phyloP scores from a whole-genome alignment of 495 filamentous ascomycete genomes.

The Lindgomyces ingoldianus region DNA sequence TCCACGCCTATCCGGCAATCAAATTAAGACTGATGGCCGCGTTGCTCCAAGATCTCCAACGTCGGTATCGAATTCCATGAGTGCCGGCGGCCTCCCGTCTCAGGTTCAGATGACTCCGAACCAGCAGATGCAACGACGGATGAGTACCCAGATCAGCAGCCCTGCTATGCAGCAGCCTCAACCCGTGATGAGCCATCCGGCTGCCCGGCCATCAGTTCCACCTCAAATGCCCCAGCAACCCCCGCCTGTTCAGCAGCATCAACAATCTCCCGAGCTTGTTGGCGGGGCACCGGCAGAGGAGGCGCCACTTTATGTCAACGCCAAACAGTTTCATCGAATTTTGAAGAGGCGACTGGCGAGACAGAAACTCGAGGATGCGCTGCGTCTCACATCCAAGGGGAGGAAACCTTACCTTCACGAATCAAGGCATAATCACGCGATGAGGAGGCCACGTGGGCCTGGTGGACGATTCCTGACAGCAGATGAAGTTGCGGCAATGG shows the following conservation, averaged over 20 bases:
- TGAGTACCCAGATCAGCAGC: constrained; percentile 63
- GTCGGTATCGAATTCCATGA: constrained; percentile 53
- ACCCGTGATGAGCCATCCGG: constrained; percentile 58
- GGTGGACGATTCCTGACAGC: constrained; percentile 95
- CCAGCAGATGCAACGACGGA: constrained; percentile 51
- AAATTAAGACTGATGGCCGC: constrained; percentile 59
- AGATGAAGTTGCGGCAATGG: constrained; percentile 94
- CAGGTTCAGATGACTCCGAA: constrained; percentile 42
- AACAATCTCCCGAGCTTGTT: constrained; percentile 80
- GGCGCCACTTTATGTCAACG: constrained; percentile 95
- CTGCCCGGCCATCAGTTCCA: constrained; percentile 35
- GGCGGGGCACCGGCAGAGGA: constrained; percentile 74
- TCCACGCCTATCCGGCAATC: constrained; percentile 55
- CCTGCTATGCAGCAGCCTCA: constrained; percentile 60
- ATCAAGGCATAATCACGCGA: constrained; percentile 98
- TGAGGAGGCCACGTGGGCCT: constrained; percentile 93
- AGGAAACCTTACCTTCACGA: constrained; percentile 97
- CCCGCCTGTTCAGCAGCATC: constrained; percentile 53
- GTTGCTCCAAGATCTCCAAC: constrained; percentile 59
- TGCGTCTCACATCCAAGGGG: constrained; percentile 90
- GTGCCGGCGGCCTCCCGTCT: constrained; percentile 35
- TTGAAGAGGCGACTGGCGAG: constrained; percentile 89
- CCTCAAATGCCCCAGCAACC: constrained; percentile 49
- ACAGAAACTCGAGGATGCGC: constrained; percentile 86
- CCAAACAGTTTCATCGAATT: constrained; percentile 98